Evolutionary conservation across 2,329 filamentous ascomycete genomes (phyloP), one percentile per base, ranked within the genome.

Genomic region (Dactylonectria estremocensis): DNA sequence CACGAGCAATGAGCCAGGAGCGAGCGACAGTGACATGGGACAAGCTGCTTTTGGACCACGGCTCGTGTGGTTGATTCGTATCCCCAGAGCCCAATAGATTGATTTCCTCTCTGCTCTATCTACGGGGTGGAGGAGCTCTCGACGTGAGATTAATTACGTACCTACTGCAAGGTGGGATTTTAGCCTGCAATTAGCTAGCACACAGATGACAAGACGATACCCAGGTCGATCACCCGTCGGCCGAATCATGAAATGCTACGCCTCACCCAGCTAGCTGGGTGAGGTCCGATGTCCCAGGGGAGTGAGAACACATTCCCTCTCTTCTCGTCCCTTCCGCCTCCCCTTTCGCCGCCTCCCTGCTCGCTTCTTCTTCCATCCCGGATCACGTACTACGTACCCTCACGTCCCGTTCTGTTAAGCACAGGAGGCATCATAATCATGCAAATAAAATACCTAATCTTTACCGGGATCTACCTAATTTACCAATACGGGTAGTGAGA

Each of bases 401-500:
- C 43, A 18, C 43, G 16, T 46, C 18, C 16, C 40, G 9, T 14
- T 7, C 13, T 24, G 11, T 22, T 24, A 24, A 28, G 46, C 11
- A 48, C 11, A 28, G 14, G 8, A 50, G 48, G 16, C 28, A 31
- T 16, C 13, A 28, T 28, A 5, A n/a, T 16, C 13, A 40, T 40
- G 13, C 6, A 13, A 40, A 50, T 31, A 3, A 49, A 13, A n/a
- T 14, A 49, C 7, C 22, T 28, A n/a, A 49, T 31, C 46, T 14
- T 22, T 24, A 49, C 22, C 20, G 8, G 14, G 5, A 28, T 24
- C 14, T 31, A 14, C 31, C 8, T 22, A 59, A 64, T 64, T 64
- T 54, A 20, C 31, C 40, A 48, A 64, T 59, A 54, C 37, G 31
- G 61, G 37, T 8, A 50, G 24, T 11, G 14, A 16, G 24, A 18